Evolutionary conservation across 73 alveolate species (phyloP), one percentile per base, ranked within the genome.

Genomic region (Blepharisma stoltei): DNA sequence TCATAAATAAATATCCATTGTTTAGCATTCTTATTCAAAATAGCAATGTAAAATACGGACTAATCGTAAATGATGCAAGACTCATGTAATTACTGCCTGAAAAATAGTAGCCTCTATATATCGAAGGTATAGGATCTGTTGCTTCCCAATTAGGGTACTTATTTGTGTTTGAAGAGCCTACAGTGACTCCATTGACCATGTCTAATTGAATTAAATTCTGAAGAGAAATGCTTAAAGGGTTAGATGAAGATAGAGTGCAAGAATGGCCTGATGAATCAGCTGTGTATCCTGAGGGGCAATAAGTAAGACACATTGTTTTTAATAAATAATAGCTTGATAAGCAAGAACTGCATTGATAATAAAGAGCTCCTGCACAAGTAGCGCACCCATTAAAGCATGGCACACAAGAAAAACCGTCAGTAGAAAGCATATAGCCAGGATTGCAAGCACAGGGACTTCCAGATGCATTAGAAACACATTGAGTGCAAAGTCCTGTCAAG

Each of bases 391-490:
- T 60, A 9, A 38, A 9, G 4, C 73, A 60, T 18, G 73, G 73
- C 73, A 9, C 18, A 25, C 73, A 60, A 9, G 11, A 8, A 8
- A 14, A n/a, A 0, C 46, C 23, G 3, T 14, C 73, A 20, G 48
- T 2, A 60, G 18, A 14, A n/a, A n/a, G 23, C 14, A 38, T 38
- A 60, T 60, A 60, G 0, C 73, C 73, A 60, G 14, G 0, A 25
- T 25, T 38, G 5, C 73, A 60, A 14, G 46, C 4, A 25, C 73
- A 60, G 5, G 73, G 73, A 20, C 5, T 25, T 60, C 73, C 73
- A 1, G 73, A 60, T 20, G 73, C 73, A 60, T 60, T 60, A 14
- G 73, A 8, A 14, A 60, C 23, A 25, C 73, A 60, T 14, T n/a
- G 14, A 1, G 37, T 25, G 46, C 73, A 60, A 60, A 38, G 11